These are phyloP conservation scores for Stachybotrys elegans DNA, from an alignment of 2,329 filamentous ascomycete genomes.

Conservation along the genomic window DNA sequence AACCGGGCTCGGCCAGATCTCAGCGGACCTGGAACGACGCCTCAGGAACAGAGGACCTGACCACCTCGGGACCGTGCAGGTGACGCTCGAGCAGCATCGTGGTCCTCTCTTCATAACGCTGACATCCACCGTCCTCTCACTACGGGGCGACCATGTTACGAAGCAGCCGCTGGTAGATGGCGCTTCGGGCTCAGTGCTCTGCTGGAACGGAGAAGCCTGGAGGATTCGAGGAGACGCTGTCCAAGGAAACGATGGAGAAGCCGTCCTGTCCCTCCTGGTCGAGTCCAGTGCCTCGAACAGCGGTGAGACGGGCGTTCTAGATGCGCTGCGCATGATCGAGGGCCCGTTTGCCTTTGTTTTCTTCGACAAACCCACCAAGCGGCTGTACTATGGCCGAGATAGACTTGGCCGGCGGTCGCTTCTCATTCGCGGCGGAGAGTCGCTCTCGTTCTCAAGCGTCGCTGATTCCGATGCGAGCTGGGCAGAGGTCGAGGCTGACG, in stretches of 20 bases:
- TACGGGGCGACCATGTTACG: conserved; percentile 71
- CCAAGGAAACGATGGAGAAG: conserved; percentile 72
- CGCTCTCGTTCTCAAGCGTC: conserved; percentile 66
- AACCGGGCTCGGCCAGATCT: conserved; percentile 20
- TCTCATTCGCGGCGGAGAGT: conserved; percentile 46
- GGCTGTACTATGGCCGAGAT: conserved; percentile 80
- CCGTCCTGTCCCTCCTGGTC: conserved; percentile 58
- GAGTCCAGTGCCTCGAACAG: conserved; percentile 28
- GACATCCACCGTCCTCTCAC: conserved; percentile 79
- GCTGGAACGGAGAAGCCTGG: conserved; percentile 99
- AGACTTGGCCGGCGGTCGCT: conserved; percentile 83
- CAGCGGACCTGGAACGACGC: conserved; percentile 32
- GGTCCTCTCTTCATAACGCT: conserved; percentile 50
- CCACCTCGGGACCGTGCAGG: conserved; percentile 41
- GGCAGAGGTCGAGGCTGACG: conserved; percentile 79
- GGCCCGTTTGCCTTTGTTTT: conserved; percentile 91
- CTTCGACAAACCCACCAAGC: conserved; percentile 57
- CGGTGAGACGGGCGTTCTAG: conserved; percentile 31
- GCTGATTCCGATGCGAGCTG: conserved; percentile 54
- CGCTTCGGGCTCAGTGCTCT: conserved; percentile 61
- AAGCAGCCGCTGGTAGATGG: conserved; percentile 66
- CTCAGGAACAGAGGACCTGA: conserved; percentile 57
- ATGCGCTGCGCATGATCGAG: conserved; percentile 56
- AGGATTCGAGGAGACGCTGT: conserved; percentile 55
- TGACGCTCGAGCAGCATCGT: conserved; percentile 19